Percentiles rank a stretch among this genome's conserved stretches.
Conservation (phyloP, 768 basidiomycete genomes). For the Collybia nuda region DNA sequence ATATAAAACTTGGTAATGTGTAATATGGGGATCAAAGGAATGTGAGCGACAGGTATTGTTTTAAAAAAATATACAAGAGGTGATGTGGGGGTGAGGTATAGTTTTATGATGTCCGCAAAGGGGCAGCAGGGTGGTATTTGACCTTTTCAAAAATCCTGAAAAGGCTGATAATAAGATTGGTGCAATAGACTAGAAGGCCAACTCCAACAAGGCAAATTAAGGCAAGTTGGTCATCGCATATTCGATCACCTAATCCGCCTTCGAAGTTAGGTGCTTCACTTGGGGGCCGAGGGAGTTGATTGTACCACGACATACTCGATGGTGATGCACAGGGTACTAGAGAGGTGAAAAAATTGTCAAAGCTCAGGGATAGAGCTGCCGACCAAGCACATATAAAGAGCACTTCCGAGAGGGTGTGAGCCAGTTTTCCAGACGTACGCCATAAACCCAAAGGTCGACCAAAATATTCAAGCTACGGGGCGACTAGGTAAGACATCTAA, state of each 20-base stretch:
- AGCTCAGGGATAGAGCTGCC: conserved; percentile 80
- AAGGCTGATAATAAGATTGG: conserved; percentile 80
- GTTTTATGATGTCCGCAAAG: conserved; percentile 11
- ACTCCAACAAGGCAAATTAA: conserved; percentile 78
- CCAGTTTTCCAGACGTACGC: conserved; percentile 83
- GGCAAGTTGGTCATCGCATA: conserved; percentile 77
- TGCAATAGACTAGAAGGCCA: conserved; percentile 78
- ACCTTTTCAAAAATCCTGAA: conserved; percentile 90
- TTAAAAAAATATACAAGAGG: conserved; percentile 1
- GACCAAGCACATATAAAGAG: conserved; percentile 95
- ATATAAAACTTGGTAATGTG: no score
- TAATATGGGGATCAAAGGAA: not conserved
- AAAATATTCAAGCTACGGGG: conserved; percentile 82
- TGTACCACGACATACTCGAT: conserved; percentile 72
- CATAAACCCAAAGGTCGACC: conserved; percentile 90
- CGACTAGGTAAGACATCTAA: not conserved
- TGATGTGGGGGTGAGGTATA: not conserved
- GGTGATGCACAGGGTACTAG: conserved; percentile 71
- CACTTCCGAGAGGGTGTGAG: conserved; percentile 85
- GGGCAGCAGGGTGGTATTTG: conserved; percentile 59
- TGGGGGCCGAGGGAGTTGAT: conserved; percentile 55
- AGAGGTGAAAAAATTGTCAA: conserved; percentile 92
- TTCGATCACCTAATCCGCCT: conserved; percentile 47
- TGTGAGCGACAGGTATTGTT: not conserved
- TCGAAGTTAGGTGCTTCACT: conserved; percentile 40